phyloP scores from a whole-genome alignment of 306 rosid genomes.

The Corylus heterophylla region DNA sequence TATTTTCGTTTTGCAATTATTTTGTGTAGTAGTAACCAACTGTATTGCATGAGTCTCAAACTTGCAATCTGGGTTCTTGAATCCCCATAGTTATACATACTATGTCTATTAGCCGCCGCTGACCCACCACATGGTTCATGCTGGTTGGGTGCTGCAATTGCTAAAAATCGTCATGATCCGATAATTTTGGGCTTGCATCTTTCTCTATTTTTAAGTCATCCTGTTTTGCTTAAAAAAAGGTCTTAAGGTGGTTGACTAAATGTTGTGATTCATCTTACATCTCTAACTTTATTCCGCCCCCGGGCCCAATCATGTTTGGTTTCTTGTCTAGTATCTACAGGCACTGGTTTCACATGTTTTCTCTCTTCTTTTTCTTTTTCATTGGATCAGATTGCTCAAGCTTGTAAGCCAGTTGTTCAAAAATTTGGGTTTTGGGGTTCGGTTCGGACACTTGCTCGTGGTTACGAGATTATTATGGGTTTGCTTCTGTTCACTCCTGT shows the following conservation, averaged over 20 bases:
- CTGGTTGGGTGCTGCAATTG: not conserved
- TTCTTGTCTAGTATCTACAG: too few relatives aligned
- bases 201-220: too few relatives aligned
- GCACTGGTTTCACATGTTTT: too few relatives aligned
- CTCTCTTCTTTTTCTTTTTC: not conserved
- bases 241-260: too few relatives aligned
- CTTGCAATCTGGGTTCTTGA: not conserved
- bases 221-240: too few relatives aligned
- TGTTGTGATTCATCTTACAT: too few relatives aligned
- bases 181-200: not conserved
- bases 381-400: constrained; percentile 77
- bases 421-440: constrained; percentile 90
- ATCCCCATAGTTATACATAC: not conserved
- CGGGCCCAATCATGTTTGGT: too few relatives aligned
- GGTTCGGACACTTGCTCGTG: constrained; percentile 80
- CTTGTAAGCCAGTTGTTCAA: constrained; percentile 65
- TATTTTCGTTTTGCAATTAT: not conserved
- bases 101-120: not conserved
- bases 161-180: not conserved
- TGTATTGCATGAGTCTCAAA: not conserved
- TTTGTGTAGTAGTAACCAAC: not conserved
- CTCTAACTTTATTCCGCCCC: too few relatives aligned
- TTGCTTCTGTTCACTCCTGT: constrained; percentile 86
- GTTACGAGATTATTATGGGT: constrained; percentile 89
- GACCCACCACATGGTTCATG: not conserved